Evolutionary conservation across 768 basidiomycete species (phyloP), one percentile per base, ranked within the genome.

Genomic region (Podaxis pistillaris): DNA sequence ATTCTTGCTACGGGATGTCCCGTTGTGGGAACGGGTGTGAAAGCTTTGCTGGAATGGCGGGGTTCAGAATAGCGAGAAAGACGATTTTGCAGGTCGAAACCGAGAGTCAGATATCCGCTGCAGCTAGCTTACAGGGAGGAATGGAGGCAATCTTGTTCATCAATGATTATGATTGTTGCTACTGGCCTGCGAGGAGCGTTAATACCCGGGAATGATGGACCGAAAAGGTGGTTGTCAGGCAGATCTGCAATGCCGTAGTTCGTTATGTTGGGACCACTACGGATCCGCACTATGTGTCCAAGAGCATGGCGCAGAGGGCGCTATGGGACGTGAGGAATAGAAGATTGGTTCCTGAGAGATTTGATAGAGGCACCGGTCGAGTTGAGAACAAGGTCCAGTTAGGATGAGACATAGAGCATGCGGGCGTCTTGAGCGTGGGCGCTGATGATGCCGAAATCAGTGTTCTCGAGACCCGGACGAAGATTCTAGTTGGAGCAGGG

Each of bases 381-480:
- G 40, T 46, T 44, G 19, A 46, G 56, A 57, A 57, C 37, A 57
- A 57, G 28, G 56, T 4, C 38, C 3, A 57, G 15, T 47, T 33
- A 26, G 38, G 41, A 3, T 57, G 46, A 36, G 28, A 12, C 24
- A 46, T 57, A 24, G 4, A 57, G 24, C 57, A 58, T 47, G 57
- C 33, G 57, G 57, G 28, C 28, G 15, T 1, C 19, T 15, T 13
- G 37, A 6, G 38, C 22, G 37, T 57, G 57, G 46, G 57, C 46
- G 44, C 46, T 58, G 56, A 38, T 47, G 56, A 47, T 19, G 44
- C 30, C 28, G 57, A 40, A 19, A 56, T 56, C 55, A 44, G 40
- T 33, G 9, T 58, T 47, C 57, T 19, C 30, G 26, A 49, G 15
- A n/a, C 26, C 49, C 26, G 24, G 24, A 50, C 19, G 40, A 13